Evolutionary conservation across 1,284 basidiomycete genomes (phyloP).

Genomic region (Trametes pubescens): DNA sequence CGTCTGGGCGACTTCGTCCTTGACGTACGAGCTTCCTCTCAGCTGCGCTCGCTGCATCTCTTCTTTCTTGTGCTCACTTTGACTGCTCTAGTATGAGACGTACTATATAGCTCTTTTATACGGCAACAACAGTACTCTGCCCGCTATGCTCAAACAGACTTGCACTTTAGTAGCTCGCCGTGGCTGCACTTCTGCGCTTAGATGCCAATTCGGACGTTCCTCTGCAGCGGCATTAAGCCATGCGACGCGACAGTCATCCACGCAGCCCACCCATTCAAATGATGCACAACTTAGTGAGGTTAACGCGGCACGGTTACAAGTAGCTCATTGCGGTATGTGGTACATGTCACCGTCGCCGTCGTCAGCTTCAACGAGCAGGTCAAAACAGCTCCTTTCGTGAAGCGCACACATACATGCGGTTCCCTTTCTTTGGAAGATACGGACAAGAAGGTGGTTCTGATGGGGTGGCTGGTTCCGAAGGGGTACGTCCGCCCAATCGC

Average conservation of each 20-base stretch:
- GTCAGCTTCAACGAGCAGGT: neutral
- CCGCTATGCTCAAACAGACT: constrained; percentile 4
- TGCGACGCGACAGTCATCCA: neutral
- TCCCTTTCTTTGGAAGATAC: constrained; percentile 15
- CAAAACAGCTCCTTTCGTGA: constrained; percentile 23
- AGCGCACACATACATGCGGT: constrained; percentile 32
- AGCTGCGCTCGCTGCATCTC: neutral
- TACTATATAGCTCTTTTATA: too few relatives aligned
- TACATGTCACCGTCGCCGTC: neutral
- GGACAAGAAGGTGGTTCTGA: constrained; percentile 20
- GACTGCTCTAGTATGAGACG: neutral
- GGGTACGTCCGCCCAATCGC: constrained; percentile 9
- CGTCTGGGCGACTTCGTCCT: neutral
- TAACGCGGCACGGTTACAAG: neutral
- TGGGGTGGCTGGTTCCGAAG: constrained; percentile 30
- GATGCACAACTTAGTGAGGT: neutral
- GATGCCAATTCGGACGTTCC: neutral
- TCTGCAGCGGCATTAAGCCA: neutral
- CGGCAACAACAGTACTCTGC: neutral
- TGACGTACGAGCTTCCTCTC: neutral
- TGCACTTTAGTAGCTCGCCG: neutral
- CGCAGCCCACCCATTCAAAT: neutral
- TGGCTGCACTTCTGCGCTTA: neutral
- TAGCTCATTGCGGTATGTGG: constrained; percentile 7
- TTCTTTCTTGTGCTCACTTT: too few relatives aligned